Evolutionary conservation across 495 filamentous ascomycete genomes (phyloP).

Genomic region (Platismatia glauca): DNA sequence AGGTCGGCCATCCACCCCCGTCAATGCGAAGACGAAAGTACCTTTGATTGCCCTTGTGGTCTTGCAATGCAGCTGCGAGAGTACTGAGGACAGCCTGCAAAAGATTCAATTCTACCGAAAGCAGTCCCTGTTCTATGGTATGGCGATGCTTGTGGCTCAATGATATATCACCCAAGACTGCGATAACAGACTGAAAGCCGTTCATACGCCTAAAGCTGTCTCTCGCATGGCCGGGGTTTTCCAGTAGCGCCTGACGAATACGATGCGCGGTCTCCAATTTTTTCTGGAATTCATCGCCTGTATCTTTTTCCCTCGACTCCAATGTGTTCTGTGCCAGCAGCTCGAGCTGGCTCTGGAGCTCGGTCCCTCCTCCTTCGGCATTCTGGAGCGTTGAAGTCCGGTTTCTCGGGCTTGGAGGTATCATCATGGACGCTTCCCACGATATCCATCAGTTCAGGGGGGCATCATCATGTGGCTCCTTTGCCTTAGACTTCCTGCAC

Average conservation of each 20-base stretch:
- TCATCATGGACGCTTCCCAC: neutral
- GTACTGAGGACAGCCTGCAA: conserved; percentile 61
- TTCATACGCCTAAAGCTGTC: conserved; percentile 76
- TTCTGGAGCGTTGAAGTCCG: conserved; percentile 18
- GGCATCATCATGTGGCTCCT: conserved; percentile 5
- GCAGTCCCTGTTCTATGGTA: conserved; percentile 46
- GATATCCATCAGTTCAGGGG: conserved; percentile 1
- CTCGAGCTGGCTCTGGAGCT: conserved; percentile 19
- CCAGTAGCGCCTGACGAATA: conserved; percentile 50
- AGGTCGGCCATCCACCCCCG: conserved; percentile 66
- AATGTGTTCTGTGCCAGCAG: conserved; percentile 2
- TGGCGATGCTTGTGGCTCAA: conserved; percentile 24
- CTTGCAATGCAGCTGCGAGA: conserved; percentile 64
- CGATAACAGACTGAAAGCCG: conserved; percentile 68
- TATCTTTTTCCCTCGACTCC: neutral
- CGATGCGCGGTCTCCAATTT: conserved; percentile 18
- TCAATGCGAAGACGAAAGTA: conserved; percentile 70
- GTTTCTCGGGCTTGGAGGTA: neutral
- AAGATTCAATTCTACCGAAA: conserved; percentile 55
- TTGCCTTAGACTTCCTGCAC: neutral
- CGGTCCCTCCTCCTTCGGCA: conserved; percentile 10
- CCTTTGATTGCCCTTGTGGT: conserved; percentile 75
- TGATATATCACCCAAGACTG: conserved; percentile 42
- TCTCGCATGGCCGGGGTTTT: conserved; percentile 42
- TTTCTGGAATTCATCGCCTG: conserved; percentile 6